phyloP scores from a whole-genome alignment of 2,329 filamentous ascomycete genomes.

The Orbilia quercus region DNA sequence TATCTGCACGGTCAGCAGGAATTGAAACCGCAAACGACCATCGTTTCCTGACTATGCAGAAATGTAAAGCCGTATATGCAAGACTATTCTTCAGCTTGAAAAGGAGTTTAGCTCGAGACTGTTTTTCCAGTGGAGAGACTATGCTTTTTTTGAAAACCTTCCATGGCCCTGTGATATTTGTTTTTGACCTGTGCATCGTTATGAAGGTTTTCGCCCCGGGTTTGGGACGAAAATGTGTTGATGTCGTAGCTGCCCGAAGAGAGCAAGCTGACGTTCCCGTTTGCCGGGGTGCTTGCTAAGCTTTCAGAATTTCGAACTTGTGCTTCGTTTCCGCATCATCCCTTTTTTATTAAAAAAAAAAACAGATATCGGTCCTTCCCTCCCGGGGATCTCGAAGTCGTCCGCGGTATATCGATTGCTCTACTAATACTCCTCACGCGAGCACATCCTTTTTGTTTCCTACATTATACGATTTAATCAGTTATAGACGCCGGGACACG shows the following conservation, averaged over 20 bases:
- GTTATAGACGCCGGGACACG: not conserved
- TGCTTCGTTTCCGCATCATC: not conserved
- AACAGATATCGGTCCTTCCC: too few relatives aligned
- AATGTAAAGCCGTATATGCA: not conserved
- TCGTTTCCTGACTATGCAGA: not conserved
- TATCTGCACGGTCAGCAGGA: slow-evolving; percentile 4
- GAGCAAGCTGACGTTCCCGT: not conserved
- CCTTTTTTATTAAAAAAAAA: not conserved
- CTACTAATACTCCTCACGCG: not conserved
- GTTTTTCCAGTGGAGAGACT: too few relatives aligned
- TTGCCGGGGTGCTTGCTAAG: not conserved
- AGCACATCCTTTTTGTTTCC: not conserved
- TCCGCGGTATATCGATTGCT: too few relatives aligned
- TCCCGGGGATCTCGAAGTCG: too few relatives aligned
- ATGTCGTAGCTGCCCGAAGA: not conserved
- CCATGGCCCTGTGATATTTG: too few relatives aligned
- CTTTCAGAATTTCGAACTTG: not conserved
- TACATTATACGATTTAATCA: not conserved
- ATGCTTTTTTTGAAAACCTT: too few relatives aligned
- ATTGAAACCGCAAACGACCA: slow-evolving; percentile 11
- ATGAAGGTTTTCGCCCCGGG: too few relatives aligned
- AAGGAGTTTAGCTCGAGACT: too few relatives aligned
- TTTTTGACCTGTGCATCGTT: too few relatives aligned
- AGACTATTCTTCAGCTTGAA: not conserved
- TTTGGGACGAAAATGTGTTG: slow-evolving; percentile 2